Evolutionary conservation across 2,329 filamentous ascomycete species (phyloP).

Genomic region (Neurospora sp.): DNA sequence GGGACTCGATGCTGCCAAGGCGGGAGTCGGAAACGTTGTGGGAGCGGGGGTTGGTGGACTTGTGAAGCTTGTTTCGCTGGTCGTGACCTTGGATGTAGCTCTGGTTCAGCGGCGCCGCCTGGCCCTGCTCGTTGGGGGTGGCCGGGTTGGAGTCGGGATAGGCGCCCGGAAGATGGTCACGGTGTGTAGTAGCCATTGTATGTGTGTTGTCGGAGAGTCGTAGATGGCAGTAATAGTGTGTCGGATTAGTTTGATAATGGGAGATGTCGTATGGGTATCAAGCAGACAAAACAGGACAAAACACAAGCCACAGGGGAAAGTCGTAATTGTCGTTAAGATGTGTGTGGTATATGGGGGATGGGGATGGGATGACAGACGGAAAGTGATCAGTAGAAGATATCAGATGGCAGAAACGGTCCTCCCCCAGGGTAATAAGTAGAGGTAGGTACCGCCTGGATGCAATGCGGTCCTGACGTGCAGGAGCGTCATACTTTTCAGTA

Average conservation of each 20-base stretch:
- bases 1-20: slow-evolving; percentile 5
- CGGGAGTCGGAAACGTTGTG: slow-evolving; percentile 13
- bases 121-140: slow-evolving; percentile 5
- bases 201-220: not conserved
- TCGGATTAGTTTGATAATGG: not conserved
- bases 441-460: not conserved
- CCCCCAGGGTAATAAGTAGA: not conserved
- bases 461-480: slow-evolving; percentile 2
- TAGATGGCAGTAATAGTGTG: not conserved
- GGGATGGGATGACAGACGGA: not conserved
- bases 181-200: not conserved
- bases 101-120: not conserved
- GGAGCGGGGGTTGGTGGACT: slow-evolving; percentile 10
- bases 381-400: not conserved
- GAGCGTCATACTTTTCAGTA: slow-evolving; percentile 1
- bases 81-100: slow-evolving; percentile 1
- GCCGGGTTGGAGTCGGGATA: slow-evolving; percentile 2
- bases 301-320: not conserved
- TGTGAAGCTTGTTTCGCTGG: slow-evolving; percentile 14
- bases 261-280: not conserved
- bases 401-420: not conserved
- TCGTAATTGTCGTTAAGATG: not conserved
- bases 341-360: not conserved
- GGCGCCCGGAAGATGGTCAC: slow-evolving; percentile 1
- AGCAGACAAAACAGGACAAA: not conserved